These are phyloP conservation scores for Andrographis paniculata DNA, from an alignment of 305 asterid species.

Conservation along the genomic window DNA sequence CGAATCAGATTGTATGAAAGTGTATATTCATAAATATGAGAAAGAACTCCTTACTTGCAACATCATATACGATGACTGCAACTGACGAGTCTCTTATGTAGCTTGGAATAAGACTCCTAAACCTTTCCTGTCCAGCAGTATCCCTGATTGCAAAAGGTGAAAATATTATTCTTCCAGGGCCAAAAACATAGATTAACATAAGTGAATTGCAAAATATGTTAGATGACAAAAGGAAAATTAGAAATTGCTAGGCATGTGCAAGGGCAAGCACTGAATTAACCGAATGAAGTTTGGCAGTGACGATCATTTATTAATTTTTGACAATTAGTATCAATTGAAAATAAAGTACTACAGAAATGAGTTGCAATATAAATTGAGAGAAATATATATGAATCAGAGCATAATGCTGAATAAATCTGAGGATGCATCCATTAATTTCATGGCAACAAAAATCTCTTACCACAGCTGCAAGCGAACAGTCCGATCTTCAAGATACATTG, in stretches of 20 bases:
- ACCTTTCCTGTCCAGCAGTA: conserved; percentile 93
- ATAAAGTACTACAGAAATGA: too few species aligned
- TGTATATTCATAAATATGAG: conserved; percentile 1
- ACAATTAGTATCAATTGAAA: too few species aligned
- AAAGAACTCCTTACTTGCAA: conserved; percentile 28
- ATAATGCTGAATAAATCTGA: too few species aligned
- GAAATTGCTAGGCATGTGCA: too few species aligned
- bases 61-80: conserved; percentile 59
- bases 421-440: not conserved
- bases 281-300: too few species aligned
- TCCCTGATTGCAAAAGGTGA: conserved; percentile 40
- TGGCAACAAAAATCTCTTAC: conserved; percentile 28
- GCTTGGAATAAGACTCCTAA: conserved; percentile 89
- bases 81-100: conserved; percentile 87
- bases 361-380: too few species aligned
- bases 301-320: too few species aligned
- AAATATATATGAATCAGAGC: too few species aligned
- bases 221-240: not conserved
- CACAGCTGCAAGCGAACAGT: conserved; percentile 52
- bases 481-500: not conserved
- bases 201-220: conserved; percentile 1
- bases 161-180: conserved; percentile 11
- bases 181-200: conserved; percentile 2
- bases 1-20: too few species aligned
- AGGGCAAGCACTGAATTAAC: too few species aligned